phyloP scores from a whole-genome alignment of 495 filamentous ascomycete species.

The Friedmanniomyces simplex region DNA sequence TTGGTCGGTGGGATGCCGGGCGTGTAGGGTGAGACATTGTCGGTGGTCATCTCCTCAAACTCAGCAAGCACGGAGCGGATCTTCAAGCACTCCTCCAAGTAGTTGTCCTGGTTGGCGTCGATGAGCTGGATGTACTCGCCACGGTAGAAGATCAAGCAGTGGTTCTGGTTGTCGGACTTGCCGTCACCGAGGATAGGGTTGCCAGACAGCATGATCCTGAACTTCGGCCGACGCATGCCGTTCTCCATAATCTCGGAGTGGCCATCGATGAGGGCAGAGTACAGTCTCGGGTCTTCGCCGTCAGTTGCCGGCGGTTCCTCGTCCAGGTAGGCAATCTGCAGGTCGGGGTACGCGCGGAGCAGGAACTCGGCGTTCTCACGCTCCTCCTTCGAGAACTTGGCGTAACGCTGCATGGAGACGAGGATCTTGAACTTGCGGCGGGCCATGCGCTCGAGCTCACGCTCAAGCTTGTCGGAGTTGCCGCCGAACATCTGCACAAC shows the following conservation, averaged over 20 bases:
- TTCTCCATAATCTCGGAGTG: slow-evolving; percentile 98
- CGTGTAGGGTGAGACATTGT: slow-evolving; percentile 96
- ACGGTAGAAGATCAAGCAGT: slow-evolving; percentile 95
- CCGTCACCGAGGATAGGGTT: slow-evolving; percentile 99
- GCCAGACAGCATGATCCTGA: slow-evolving; percentile 95
- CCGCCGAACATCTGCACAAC: slow-evolving; percentile 99
- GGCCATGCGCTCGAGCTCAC: slow-evolving; percentile 96
- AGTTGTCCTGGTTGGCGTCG: slow-evolving; percentile 99
- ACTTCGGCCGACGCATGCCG: slow-evolving; percentile 92
- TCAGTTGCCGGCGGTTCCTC: slow-evolving; percentile 85
- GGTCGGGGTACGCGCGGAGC: slow-evolving; percentile 90
- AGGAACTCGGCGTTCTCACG: slow-evolving; percentile 99
- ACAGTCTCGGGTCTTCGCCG: slow-evolving; percentile 90
- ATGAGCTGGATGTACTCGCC: slow-evolving; percentile 99
- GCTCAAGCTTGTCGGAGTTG: slow-evolving; percentile 98
- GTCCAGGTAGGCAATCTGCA: slow-evolving; percentile 96
- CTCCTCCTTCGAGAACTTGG: slow-evolving; percentile 99
- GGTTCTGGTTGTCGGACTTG: slow-evolving; percentile 99
- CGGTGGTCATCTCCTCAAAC: slow-evolving; percentile 97
- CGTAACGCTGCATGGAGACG: slow-evolving; percentile 98
- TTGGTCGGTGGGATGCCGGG: slow-evolving; percentile 68
- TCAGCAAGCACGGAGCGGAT: slow-evolving; percentile 96
- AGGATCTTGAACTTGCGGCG: slow-evolving; percentile 97
- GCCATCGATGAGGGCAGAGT: slow-evolving; percentile 91
- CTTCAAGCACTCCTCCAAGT: slow-evolving; percentile 97